These are phyloP conservation scores for Pleurotus ostreatus DNA, from an alignment of 768 basidiomycete genomes.

Conservation along the genomic window DNA sequence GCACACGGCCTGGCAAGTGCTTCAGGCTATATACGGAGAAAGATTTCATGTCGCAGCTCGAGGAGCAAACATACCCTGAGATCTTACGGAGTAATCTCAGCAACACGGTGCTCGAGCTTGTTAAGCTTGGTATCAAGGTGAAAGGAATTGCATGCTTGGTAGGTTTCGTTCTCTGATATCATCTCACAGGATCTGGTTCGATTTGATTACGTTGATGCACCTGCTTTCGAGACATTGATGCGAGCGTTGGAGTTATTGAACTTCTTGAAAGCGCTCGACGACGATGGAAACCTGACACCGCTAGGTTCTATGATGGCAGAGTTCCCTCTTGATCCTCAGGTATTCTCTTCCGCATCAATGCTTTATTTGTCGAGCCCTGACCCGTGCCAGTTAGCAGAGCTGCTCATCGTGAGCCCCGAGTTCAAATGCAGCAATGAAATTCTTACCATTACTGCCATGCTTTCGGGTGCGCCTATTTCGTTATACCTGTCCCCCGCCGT, in stretches of 20 bases:
- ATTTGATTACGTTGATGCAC: constrained; percentile 90
- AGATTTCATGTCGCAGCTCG: constrained; percentile 92
- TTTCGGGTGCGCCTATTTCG: constrained; percentile 61
- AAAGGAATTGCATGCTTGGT: constrained; percentile 8
- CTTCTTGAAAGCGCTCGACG: constrained; percentile 88
- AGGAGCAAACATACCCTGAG: constrained; percentile 97
- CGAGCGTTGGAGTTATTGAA: constrained; percentile 92
- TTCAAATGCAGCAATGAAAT: constrained; percentile 97
- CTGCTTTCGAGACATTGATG: constrained; percentile 96
- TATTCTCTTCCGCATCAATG: constrained; percentile 20
- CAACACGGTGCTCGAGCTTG: constrained; percentile 88
- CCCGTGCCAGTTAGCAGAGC: constrained; percentile 71
- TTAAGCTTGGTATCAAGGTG: constrained; percentile 90
- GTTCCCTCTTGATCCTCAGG: constrained; percentile 98
- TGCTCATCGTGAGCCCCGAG: constrained; percentile 91
- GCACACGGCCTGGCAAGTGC: constrained; percentile 95
- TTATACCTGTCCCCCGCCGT: background rate
- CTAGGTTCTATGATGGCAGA: constrained; percentile 94
- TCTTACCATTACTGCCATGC: constrained; percentile 92
- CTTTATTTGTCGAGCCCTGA: background rate
- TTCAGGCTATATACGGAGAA: constrained; percentile 96
- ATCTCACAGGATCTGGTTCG: constrained; percentile 66
- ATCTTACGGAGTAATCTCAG: constrained; percentile 91
- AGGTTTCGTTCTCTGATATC: background rate
- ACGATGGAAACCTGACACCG: constrained; percentile 86